Evolutionary conservation across 2,329 filamentous ascomycete genomes (phyloP), one percentile per base, ranked within the genome.

Genomic region (Ceratocystis alfenasii): DNA sequence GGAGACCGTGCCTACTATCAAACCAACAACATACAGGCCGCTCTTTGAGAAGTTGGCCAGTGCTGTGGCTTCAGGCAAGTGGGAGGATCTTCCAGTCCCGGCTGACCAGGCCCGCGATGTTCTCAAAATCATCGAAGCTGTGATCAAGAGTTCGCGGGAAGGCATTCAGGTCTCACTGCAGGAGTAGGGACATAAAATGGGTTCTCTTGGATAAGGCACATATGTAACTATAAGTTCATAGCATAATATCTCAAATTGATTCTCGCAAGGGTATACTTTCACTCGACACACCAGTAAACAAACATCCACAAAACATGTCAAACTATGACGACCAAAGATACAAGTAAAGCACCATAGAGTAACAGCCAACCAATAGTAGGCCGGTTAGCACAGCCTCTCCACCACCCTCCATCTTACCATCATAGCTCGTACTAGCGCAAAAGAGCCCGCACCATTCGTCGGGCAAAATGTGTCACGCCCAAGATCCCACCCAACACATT

Each of bases 1-100:
- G 65, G 76, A 79, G 64, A 73, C 76, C 1, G 78, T 79, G 53
- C 82, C 83, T 1, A 87, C 85, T 2, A 77, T 87, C 2, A 77
- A 84, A 72, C 85, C 87, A 0, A 74, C 80, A 67, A 91, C 87
- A 2, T 94, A 90, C 74, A 78, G 78, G 25, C 81, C 82, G 70
- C 87, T 89, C 69, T 93, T 92, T 74, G 73, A 78, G 65, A 74
- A 77, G 2, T 77, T 83, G 61, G 81, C 76, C 15, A 75, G 75
- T 69, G 78, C 81, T 0, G 70, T 84, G 5, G 74, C 72, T 65
- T 77, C 73, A 15, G 80, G 81, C 1, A 76, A 76, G 67, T 79
- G 80, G 67, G 77, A 79, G 46, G 76, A 81, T 57, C 73, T 83
- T 0, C 82, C 81, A 0, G 81, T 84, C 17, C 78, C 79, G 66